Base-by-base conservation (phyloP, 1,139 yeast species). In the Lodderomyces beijingensis region DNA sequence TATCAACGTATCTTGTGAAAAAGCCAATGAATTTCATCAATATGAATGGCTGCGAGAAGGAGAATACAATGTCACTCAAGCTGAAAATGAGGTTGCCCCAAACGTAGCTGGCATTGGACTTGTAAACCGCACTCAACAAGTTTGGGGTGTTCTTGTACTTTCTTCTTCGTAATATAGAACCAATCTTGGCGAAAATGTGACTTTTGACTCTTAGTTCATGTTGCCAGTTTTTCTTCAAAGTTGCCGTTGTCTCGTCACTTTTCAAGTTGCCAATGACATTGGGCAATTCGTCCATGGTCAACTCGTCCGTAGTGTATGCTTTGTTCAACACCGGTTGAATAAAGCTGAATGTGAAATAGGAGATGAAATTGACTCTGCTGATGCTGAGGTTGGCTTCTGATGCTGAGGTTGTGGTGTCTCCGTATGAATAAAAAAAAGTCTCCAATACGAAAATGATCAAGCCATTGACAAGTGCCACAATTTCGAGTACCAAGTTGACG, bases 401-500 rank as follows among this genome's bases (percentile, higher is more conserved):
- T 8, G 10, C 10, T 8, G 7, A 8, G 10, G 7, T 19, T 7
- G 9, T 10, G 21, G 7, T 10, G 10, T 19, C 21, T 8, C 21
- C 10, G 10, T 19, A 19, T 19, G 9, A 7, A 44, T 65, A 77
- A 27, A 46, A 47, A 16, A 43, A 44, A 4, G 55, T 42, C 40
- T 74, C 74, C 16, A 74, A 51, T 2, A 54, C 20, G 13, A 66
- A 57, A n/a, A 74, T 51, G 2, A 48, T 38, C 0, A 56, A 4
- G 1, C 70, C 47, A 36, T 65, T 65, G 12, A 53, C 20, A 4
- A 50, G 31, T 6, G 42, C 23, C 2, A 44, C 31, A 3, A 46
- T 29, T 34, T 56, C 60, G 27, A 53, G 25, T 18, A 45, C 45
- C 28, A 40, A 42, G 8, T 42, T 36, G 11, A 46, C 31, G 30